Percentiles rank a stretch among this genome's conserved stretches.
Evolutionary conservation across 345 rosid genomes (phyloP).

Genomic region (Angophora floribunda): DNA sequence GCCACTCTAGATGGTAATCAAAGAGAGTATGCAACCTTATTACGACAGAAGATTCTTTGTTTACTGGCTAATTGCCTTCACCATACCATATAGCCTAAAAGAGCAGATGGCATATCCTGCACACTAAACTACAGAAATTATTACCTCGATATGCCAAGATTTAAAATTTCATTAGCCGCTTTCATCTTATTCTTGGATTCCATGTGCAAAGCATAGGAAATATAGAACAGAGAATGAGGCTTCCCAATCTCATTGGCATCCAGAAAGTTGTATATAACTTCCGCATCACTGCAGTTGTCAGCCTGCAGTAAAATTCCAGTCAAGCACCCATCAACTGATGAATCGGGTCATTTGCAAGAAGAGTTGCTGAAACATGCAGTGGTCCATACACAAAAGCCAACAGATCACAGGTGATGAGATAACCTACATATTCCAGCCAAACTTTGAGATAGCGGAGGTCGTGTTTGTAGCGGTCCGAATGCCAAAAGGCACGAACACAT

Average conservation of each 20-base stretch:
- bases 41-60: neutral
- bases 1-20: neutral
- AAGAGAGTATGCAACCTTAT: neutral
- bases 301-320: conserved; percentile 35
- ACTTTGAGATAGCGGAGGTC: conserved; percentile 94
- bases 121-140: neutral
- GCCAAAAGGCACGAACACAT: conserved; percentile 88
- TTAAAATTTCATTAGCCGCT: conserved; percentile 70
- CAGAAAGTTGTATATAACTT: conserved; percentile 69
- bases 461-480: conserved; percentile 62
- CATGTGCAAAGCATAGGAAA: conserved; percentile 63
- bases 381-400: neutral
- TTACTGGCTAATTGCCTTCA: neutral
- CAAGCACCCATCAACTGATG: neutral
- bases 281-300: conserved; percentile 66
- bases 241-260: conserved; percentile 79
- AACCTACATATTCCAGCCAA: conserved; percentile 92
- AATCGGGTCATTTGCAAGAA: neutral
- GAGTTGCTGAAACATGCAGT: neutral
- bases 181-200: conserved; percentile 69
- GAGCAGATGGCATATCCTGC: neutral
- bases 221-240: conserved; percentile 45
- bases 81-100: neutral
- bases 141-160: conserved; percentile 66
- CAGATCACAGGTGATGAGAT: neutral